A percentile compares a stretch with the other conserved stretches of the same genome.
Evolutionary conservation across 345 rosid genomes (phyloP).

Genomic region (Moricandia moricandioides): DNA sequence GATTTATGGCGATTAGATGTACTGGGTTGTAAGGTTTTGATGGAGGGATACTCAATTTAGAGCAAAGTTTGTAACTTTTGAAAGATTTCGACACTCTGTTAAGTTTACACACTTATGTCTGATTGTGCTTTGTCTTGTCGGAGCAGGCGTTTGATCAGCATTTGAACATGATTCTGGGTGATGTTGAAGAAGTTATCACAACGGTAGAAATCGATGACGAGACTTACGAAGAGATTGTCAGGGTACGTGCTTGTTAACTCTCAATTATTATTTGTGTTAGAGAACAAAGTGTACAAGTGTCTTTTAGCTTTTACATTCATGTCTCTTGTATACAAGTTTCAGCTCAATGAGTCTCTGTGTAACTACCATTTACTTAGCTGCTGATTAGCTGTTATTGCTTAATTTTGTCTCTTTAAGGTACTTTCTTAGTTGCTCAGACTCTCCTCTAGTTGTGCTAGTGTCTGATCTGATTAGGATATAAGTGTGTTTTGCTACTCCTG

Average conservation of each 20-base stretch:
- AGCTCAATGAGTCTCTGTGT: not conserved
- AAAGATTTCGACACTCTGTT: not conserved
- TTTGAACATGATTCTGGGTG: conserved; percentile 98
- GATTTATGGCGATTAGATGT: not conserved
- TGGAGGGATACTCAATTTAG: not conserved
- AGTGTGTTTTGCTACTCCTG: not conserved
- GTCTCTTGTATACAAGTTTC: not conserved
- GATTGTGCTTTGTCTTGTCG: not conserved
- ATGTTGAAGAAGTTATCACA: conserved; percentile 94
- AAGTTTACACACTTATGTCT: not conserved
- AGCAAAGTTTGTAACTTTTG: not conserved
- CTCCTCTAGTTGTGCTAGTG: not conserved
- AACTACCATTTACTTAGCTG: no score
- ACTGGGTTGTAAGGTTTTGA: not conserved
- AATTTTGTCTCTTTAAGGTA: not conserved
- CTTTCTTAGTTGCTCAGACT: not conserved
- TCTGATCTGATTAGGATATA: not conserved
- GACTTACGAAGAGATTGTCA: conserved; percentile 96
- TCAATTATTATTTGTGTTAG: not conserved
- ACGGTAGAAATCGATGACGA: conserved; percentile 98
- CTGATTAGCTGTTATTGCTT: not conserved
- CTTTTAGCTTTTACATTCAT: not conserved
- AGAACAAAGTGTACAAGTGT: not conserved
- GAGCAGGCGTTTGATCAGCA: conserved; percentile 98
- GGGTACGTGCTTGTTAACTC: conserved; percentile 50